Conservation (phyloP, 495 filamentous ascomycete species). For the Ascobolus immersus region DNA sequence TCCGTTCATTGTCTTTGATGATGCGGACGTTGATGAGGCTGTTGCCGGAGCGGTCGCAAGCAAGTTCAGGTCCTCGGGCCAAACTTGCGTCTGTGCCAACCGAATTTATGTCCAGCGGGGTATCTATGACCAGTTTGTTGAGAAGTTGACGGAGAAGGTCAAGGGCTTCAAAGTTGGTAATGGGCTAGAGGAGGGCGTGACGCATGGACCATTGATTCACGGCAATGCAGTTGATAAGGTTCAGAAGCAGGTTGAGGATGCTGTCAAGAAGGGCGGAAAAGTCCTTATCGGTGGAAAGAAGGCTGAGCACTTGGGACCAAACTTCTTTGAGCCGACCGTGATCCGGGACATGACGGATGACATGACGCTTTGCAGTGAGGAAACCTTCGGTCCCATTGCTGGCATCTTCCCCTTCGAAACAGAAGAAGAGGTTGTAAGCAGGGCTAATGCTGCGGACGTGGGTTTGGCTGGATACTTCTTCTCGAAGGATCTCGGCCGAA, state of each 20-base stretch:
- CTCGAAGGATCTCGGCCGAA: constrained; percentile 43
- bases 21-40: constrained; percentile 56
- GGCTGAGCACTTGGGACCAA: constrained; percentile 35
- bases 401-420: constrained; percentile 60
- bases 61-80: constrained; percentile 71
- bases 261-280: constrained; percentile 44
- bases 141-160: constrained; percentile 47
- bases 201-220: constrained; percentile 68
- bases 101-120: constrained; percentile 59
- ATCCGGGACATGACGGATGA: constrained; percentile 54
- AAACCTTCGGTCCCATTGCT: constrained; percentile 74
- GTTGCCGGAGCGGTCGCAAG: constrained; percentile 47
- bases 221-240: constrained; percentile 49
- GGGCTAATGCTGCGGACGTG: constrained; percentile 53
- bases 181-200: constrained; percentile 43
- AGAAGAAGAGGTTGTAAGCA: constrained; percentile 56
- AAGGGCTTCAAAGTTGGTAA: constrained; percentile 50
- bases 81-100: constrained; percentile 82
- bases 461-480: constrained; percentile 77
- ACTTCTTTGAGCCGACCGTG: constrained; percentile 66
- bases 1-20: constrained; percentile 83
- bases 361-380: constrained; percentile 53
- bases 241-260: constrained; percentile 51
- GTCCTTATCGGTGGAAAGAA: constrained; percentile 45
- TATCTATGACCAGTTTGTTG: constrained; percentile 50